Evolutionary conservation across 352 stramenopile species (phyloP), one percentile per base, ranked within the genome.

Genomic region (Globisporangium uncinulatum): DNA sequence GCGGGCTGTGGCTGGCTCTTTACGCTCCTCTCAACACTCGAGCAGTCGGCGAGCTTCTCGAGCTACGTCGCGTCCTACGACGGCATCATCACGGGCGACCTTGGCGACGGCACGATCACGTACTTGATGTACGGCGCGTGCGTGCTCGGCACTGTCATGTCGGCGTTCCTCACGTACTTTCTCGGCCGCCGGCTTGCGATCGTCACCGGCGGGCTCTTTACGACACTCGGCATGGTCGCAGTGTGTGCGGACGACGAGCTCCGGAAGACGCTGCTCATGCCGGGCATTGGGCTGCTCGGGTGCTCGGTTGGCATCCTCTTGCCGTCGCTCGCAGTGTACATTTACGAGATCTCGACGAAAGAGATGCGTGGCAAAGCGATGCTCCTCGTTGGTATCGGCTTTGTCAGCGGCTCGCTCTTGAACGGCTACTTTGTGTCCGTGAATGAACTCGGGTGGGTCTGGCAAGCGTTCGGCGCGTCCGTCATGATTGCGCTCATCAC

Each of bases 371-470:
- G 73, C 47, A 89, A 89, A 50, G 73, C 76, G 19, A 74, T 92
- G 29, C 61, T 92, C 43, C 46, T 90, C 5, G 61, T 92, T 4
- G 77, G 78, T 24, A 64, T 83, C 10, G 82, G 82, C 13, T 87
- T 88, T 47, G 71, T 88, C 29, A 46, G 63, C n/a, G 82, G 82
- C 34, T 78, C 60, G n/a, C 59, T 92, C 36, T 46, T 81, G n/a
- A 67, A 70, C 10, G 69, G 61, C 0, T 73, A 79, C 46, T 92
- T 86, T 44, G 69, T 69, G 21, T 76, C 74, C 65, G 84, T 17
- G 76, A 83, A 53, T 68, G 84, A 54, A 57, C 89, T 92, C 31
- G 81, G 79, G 15, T 92, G 81, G 81, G 76, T 92, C 47, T 92
- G 81, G 81, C 81, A 92, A 53, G 70, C 62, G 7, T 92, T 92